Evolutionary conservation across 148 eudicot genomes (phyloP).

Genomic region (Tetragonia tetragonoides): DNA sequence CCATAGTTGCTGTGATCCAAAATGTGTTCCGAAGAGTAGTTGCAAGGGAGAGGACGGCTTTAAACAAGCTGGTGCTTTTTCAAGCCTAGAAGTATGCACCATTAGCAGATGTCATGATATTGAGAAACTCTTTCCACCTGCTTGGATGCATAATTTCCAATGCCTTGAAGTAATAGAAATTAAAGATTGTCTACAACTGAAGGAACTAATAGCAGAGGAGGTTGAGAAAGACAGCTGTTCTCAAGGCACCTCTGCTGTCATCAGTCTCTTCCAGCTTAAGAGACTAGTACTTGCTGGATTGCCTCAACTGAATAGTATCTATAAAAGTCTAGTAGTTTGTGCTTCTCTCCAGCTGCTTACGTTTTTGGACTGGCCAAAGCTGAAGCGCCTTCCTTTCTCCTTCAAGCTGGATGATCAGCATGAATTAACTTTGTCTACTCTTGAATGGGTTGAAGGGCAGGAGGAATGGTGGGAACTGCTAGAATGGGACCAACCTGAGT

Average conservation of each 20-base stretch:
- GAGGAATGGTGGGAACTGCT: slow-evolving; percentile 5
- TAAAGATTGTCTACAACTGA: neutral
- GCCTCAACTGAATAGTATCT: slow-evolving; percentile 7
- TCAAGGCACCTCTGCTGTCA: neutral
- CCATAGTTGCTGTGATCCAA: neutral
- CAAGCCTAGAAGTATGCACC: slow-evolving; percentile 12
- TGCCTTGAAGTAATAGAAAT: slow-evolving; percentile 4
- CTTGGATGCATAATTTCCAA: neutral
- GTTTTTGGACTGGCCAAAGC: neutral
- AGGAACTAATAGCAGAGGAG: neutral
- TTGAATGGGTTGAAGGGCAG: slow-evolving; percentile 14
- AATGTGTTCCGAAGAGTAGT: neutral
- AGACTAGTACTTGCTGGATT: neutral
- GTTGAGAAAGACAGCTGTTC: neutral
- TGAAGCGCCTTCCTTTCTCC: slow-evolving; percentile 5
- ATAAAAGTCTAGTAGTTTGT: neutral
- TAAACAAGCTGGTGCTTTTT: neutral
- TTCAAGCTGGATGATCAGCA: neutral
- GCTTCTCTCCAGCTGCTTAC: neutral
- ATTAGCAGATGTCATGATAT: slow-evolving; percentile 15
- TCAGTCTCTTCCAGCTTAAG: neutral
- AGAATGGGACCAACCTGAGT: slow-evolving; percentile 5
- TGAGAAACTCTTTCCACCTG: neutral
- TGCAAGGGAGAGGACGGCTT: no score
- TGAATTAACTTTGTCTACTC: neutral